phyloP scores from a whole-genome alignment of 331 rosid genomes.

The Phaseolus coccineus region DNA sequence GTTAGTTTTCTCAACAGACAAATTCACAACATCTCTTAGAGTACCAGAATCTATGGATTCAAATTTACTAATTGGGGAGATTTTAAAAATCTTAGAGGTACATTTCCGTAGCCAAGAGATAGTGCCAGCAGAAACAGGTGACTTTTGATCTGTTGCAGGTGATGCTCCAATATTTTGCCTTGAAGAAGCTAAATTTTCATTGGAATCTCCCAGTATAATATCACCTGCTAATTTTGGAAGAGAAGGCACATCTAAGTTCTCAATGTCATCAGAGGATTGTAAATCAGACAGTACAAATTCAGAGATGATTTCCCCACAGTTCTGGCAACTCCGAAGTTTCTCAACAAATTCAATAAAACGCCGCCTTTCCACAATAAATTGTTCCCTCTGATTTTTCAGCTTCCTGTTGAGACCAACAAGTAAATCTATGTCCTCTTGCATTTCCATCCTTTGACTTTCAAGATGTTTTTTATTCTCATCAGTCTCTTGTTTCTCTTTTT shows the following conservation, averaged over 20 bases:
- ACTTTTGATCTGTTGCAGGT: slow-evolving; percentile 53
- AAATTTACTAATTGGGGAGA: slow-evolving; percentile 70
- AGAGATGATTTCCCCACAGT: slow-evolving; percentile 75
- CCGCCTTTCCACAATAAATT: slow-evolving; percentile 76
- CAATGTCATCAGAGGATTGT: slow-evolving; percentile 67
- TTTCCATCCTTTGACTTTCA: slow-evolving; percentile 80
- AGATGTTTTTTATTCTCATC: slow-evolving; percentile 74
- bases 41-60: slow-evolving; percentile 59
- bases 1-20: slow-evolving; percentile 47
- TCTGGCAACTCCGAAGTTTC: slow-evolving; percentile 70
- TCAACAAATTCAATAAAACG: slow-evolving; percentile 75
- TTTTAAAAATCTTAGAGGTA: slow-evolving; percentile 83
- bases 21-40: slow-evolving; percentile 51
- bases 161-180: slow-evolving; percentile 57
- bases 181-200: slow-evolving; percentile 55
- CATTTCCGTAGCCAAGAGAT: slow-evolving; percentile 92
- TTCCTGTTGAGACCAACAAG: slow-evolving; percentile 79
- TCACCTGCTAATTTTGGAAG: slow-evolving; percentile 60
- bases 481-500: slow-evolving; percentile 75
- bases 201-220: slow-evolving; percentile 52
- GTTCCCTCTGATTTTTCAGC: slow-evolving; percentile 80
- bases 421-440: slow-evolving; percentile 81
- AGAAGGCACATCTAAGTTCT: slow-evolving; percentile 67
- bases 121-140: slow-evolving; percentile 77
- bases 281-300: slow-evolving; percentile 82